Base-by-base conservation (phyloP, 2,329 filamentous ascomycete genomes). In the Calonectria ilicicola region DNA sequence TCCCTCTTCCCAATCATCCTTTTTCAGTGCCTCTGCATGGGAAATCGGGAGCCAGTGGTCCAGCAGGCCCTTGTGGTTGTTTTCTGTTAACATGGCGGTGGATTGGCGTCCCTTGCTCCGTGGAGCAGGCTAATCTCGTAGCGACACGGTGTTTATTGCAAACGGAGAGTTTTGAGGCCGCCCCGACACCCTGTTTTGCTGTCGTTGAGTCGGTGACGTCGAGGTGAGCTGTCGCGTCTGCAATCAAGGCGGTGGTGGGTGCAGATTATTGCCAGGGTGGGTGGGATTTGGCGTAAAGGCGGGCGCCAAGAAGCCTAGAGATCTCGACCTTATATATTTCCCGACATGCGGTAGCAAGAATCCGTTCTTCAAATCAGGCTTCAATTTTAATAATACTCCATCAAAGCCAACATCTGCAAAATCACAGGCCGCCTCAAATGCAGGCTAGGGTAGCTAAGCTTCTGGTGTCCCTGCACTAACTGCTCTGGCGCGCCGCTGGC, bases 1-100 rank as follows among this genome's bases (percentile, higher is more conserved):
- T 40, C 78, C 78, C 35, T 79, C 78, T 51, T 80, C 79, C 78
- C 78, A 80, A 29, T 80, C 75, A 47, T 80, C 78, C 21, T 72
- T 77, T 10, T 75, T 75, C 70, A 78, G 69, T 60, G 69, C 70
- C n/a, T 76, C 75, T 23, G 71, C 56, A 70, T 77, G 78, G 38
- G 63, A 38, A 26, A 64, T 47, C 19, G 73, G 58, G 6, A 72
- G 67, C 64, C 72, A 77, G 27, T 72, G 66, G 62, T 72, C 68
- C 14, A 77, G 49, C 14, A 67, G 40, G 29, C 60, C 44, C 29
- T 56, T 68, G 58, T 68, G 65, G 26, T 32, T 56, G 17, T 29
- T 53, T 5, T 64, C 56, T 12, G 56, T 21, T 27, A 32, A 10
- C 64, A 71, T 63, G n/a, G 38, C 10, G 67, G 17, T 12, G 9